Evolutionary conservation across 805 yeast genomes (phyloP).

Genomic region (Suhomyces kilbournensis): DNA sequence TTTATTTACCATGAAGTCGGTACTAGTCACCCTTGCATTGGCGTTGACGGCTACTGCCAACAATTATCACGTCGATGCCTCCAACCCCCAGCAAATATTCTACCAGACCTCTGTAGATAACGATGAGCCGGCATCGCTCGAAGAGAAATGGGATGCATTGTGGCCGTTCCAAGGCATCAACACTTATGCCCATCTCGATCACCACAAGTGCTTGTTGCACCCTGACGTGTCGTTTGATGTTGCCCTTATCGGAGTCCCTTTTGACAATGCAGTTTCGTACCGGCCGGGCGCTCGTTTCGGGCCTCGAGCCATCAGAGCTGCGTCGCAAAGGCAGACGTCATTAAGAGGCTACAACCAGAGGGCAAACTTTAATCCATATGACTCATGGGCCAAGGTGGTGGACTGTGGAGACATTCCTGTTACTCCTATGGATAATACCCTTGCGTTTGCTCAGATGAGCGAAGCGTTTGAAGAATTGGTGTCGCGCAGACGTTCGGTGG

Average conservation of each 20-base stretch:
- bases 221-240: conserved; percentile 55
- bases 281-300: conserved; percentile 85
- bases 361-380: conserved; percentile 54
- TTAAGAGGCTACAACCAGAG: conserved; percentile 68
- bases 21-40: not conserved
- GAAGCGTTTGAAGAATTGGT: conserved; percentile 56
- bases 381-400: conserved; percentile 45
- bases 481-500: conserved; percentile 29
- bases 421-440: conserved; percentile 54
- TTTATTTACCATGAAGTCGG: not conserved
- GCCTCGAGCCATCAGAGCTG: conserved; percentile 65
- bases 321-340: conserved; percentile 68
- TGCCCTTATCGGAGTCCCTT: conserved; percentile 76
- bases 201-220: conserved; percentile 54
- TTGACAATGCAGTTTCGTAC: conserved; percentile 77
- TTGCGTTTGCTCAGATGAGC: conserved; percentile 55
- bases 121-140: conserved; percentile 28
- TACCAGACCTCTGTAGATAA: not conserved
- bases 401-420: conserved; percentile 62
- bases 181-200: conserved; percentile 72
- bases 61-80: not conserved
- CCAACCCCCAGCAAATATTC: not conserved
- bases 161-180: conserved; percentile 72
- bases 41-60: not conserved
- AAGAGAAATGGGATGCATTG: conserved; percentile 66